Percentiles rank a stretch among this genome's conserved stretches.
phyloP scores from a whole-genome alignment of 331 rosid genomes.

The Malus hybrid region DNA sequence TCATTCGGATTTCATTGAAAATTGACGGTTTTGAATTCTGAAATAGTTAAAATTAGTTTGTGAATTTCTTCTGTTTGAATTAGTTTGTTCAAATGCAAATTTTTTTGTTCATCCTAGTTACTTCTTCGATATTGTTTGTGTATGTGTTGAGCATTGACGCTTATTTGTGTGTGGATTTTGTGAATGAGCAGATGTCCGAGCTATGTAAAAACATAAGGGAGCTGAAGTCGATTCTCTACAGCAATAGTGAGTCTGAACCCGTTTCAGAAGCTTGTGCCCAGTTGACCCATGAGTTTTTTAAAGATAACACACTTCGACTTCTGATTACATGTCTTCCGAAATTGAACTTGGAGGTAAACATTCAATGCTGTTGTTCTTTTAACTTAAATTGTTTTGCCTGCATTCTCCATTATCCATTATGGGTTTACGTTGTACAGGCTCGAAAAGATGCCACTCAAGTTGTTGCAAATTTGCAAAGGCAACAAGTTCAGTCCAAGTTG shows the following conservation, averaged over 20 bases:
- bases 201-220: slow-evolving; percentile 62
- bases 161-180: background rate
- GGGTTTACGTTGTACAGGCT: slow-evolving; percentile 37
- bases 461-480: slow-evolving; percentile 90
- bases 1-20: background rate
- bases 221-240: slow-evolving; percentile 73
- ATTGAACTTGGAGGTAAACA: slow-evolving; percentile 82
- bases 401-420: background rate
- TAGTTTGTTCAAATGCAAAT: too few relatives aligned
- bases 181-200: slow-evolving; percentile 23
- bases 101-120: background rate
- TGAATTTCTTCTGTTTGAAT: too few relatives aligned
- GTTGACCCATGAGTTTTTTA: slow-evolving; percentile 83
- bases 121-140: too few relatives aligned
- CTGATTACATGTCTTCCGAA: slow-evolving; percentile 65
- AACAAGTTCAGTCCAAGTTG: slow-evolving; percentile 71
- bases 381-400: background rate
- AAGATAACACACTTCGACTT: slow-evolving; percentile 60
- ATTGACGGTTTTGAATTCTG: background rate
- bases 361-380: background rate
- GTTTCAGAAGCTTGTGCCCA: slow-evolving; percentile 78
- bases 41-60: background rate
- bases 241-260: slow-evolving; percentile 83
- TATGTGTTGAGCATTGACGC: too few relatives aligned
- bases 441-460: slow-evolving; percentile 89